These are phyloP conservation scores for Pyrus betulifolia DNA, from an alignment of 306 rosid genomes.

Conservation along the genomic window DNA sequence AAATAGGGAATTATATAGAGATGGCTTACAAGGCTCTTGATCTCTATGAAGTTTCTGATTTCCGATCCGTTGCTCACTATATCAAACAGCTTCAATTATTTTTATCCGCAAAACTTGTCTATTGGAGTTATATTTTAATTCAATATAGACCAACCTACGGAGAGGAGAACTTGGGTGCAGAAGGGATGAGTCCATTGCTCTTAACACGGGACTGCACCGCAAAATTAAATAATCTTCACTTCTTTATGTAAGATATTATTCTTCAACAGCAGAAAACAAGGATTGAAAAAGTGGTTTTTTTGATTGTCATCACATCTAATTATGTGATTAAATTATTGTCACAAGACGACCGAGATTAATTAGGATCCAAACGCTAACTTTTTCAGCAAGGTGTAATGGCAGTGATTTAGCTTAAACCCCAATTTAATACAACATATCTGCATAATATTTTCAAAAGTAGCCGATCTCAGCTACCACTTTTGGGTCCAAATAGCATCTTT, in stretches of 20 bases:
- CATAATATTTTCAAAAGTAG: neutral
- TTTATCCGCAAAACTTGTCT: neutral
- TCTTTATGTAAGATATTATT: neutral
- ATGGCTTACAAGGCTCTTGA: conserved; percentile 62
- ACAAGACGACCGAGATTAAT: too few species aligned
- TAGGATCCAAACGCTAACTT: conserved; percentile 4
- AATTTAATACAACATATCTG: neutral
- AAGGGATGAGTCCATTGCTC: neutral
- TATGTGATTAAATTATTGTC: neutral
- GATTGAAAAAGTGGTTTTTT: neutral
- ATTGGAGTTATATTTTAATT: too few species aligned
- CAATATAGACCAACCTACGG: neutral
- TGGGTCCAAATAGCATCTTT: neutral
- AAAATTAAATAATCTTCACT: neutral
- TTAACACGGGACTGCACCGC: neutral
- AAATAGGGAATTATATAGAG: too few species aligned
- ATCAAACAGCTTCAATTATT: conserved; percentile 48
- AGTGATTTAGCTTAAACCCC: neutral
- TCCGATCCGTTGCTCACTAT: conserved; percentile 46
- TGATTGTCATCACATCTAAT: neutral
- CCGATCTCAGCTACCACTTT: conserved; percentile 7
- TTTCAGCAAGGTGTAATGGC: neutral
- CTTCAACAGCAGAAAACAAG: neutral
- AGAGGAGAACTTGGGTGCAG: neutral
- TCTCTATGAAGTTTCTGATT: conserved; percentile 55